Base-by-base conservation (phyloP, 2,329 filamentous ascomycete species). In the Hymenoscyphus salicellus region DNA sequence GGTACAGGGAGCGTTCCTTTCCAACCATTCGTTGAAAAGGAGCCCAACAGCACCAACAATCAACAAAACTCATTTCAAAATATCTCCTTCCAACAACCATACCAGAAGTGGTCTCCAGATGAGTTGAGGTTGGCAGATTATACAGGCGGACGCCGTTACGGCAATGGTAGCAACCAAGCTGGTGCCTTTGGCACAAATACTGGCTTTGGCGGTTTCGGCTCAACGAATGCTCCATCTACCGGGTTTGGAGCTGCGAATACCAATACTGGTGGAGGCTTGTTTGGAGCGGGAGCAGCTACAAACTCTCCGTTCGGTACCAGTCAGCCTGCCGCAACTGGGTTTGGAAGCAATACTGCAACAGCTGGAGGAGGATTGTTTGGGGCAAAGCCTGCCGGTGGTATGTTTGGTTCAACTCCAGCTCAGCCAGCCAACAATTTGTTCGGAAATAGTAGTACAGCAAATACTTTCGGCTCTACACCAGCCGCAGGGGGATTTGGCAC, bases 71-170 rank as follows among this genome's bases (percentile, higher is more conserved):
- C 89, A 3, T 96, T 90, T 77, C 91, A 95, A 77, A 94, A 88
- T 71, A 86, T 96, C 63, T 80, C 89, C 26, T 93, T 94, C 76
- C 89, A 90, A 78, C 87, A 89, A 28, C 85, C 89, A 1, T 96
- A 94, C 80, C 89, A 88, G 77, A 96, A 95, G 76, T 98, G 90
- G 81, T 97, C 94, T 10, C 86, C 91, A n/a, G 95, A 91, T 72
- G 89, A 95, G 77, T 79, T 95, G 62, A 84, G 91, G 73, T 78
- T 96, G 66, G 92, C 87, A 56, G 95, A 99, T 77, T 99, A 99
- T 76, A 86, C 89, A 65, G 90, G 93, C 77, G 93, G 93, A 60
- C 88, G 93, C 65, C 89, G 89, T 62, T 92, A 86, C 75, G 95
- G 93, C 38, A 96, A 94, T 77, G 84, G 85, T 52, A 92, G 89